Base-by-base conservation (phyloP, 805 yeast genomes). In the Tetrapisispora namnaoensis region DNA sequence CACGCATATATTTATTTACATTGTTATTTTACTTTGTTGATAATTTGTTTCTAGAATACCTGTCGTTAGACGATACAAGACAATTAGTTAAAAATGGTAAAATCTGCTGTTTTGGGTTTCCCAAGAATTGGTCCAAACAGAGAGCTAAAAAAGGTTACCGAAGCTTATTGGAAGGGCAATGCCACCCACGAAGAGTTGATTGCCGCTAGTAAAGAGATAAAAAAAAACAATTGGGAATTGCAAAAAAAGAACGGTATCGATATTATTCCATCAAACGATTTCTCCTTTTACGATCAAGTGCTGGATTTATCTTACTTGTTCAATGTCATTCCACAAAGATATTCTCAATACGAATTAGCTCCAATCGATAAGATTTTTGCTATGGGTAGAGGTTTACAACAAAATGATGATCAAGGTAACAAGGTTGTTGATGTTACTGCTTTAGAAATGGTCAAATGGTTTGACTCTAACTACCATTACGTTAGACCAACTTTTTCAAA, bases 381-480 rank as follows among this genome's bases (percentile, higher is more conserved):
- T 68, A 93, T 93, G 98, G 99, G 98, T 75, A 89, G 99, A 82
- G 99, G 99, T 83, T 80, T 93, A 71, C 99, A 93, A 79, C 87
- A 93, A 77, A 83, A 85, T 73, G 95, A 95, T 59, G 95, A 84
- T 62, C 68, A 89, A 58, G 70, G 81, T 30, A 42, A 42, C 54
- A 79, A 83, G 62, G 95, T 95, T 60, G 96, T 93, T 62, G 99
- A 93, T 73, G 99, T 93, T 54, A 91, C 98, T 55, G 99, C 99
- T 64, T 80, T 88, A 70, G 95, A 93, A 81, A 93, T 93, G 99
- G 99, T 93, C 63, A 93, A 93, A 80, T 93, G 99, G 99, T 93
- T 93, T 65, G 99, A 93, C 75, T 86, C 97, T 58, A 93, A 93
- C 88, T 93, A 93, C 87, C 99, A 93, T 76, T 93, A 93, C 73